phyloP scores from a whole-genome alignment of 495 filamentous ascomycete genomes.

The Amorphotheca resinae region DNA sequence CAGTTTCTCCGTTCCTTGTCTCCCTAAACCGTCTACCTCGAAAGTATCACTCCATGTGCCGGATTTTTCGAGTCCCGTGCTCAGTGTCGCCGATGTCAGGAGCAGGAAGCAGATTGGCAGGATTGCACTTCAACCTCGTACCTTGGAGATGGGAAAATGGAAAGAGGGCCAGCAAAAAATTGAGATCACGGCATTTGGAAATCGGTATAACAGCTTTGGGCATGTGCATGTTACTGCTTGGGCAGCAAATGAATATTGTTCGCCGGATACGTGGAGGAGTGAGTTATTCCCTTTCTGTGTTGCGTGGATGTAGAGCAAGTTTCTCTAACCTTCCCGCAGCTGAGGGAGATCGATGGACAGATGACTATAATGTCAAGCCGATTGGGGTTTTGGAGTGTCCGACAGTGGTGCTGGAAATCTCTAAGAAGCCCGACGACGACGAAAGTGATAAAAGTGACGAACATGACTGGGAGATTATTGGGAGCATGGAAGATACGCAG shows the following conservation, averaged over 20 bases:
- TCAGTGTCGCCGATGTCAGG: constrained; percentile 1
- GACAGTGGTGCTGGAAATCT: not conserved
- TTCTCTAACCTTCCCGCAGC: constrained; percentile 1
- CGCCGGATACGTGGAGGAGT: constrained; percentile 17
- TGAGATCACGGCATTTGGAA: constrained; percentile 17
- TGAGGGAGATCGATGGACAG: constrained; percentile 5
- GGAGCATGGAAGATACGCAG: no score
- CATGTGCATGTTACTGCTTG: constrained; percentile 13
- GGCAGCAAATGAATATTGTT: constrained; percentile 3
- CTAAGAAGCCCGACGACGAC: no score
- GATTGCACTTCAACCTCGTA: constrained; percentile 17
- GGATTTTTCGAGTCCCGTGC: constrained; percentile 12
- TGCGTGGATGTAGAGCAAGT: not conserved
- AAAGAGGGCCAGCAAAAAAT: constrained; percentile 2
- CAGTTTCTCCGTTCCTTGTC: constrained; percentile 2
- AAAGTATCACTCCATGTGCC: constrained; percentile 9
- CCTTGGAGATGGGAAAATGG: constrained; percentile 7
- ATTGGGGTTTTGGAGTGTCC: constrained; percentile 6
- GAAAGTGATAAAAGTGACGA: no score
- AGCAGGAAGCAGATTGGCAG: constrained; percentile 6
- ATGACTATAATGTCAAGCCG: constrained; percentile 5
- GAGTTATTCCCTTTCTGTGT: not conserved
- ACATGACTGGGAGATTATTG: no score
- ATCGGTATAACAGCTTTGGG: constrained; percentile 20
- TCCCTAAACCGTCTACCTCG: not conserved